Evolutionary conservation across 768 basidiomycete species (phyloP).

Genomic region (Boletus rubescentipes): DNA sequence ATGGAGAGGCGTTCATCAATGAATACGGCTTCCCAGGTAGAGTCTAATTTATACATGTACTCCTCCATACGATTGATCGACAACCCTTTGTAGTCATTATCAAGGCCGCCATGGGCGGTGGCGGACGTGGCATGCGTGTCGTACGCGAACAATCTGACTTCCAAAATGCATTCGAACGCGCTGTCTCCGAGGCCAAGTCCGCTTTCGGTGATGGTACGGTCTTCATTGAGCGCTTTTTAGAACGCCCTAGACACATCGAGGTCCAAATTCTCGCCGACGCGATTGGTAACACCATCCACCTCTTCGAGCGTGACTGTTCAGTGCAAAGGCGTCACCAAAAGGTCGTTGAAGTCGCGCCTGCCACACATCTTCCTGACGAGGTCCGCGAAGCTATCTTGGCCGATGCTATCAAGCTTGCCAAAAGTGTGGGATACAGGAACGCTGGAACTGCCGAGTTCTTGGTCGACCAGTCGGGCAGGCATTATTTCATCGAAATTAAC

Average conservation of each 20-base stretch:
- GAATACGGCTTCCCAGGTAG: constrained; percentile 94
- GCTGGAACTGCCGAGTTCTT: constrained; percentile 99
- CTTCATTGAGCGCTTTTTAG: constrained; percentile 97
- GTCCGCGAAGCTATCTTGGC: constrained; percentile 81
- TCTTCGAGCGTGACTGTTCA: constrained; percentile 99
- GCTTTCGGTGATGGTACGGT: constrained; percentile 99
- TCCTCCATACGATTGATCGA: constrained; percentile 5
- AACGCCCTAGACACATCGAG: constrained; percentile 96
- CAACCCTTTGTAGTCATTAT: constrained; percentile 72
- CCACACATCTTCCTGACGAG: constrained; percentile 90
- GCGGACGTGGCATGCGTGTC: constrained; percentile 98
- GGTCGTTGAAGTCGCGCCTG: constrained; percentile 98
- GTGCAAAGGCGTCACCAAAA: constrained; percentile 98
- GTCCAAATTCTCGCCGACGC: constrained; percentile 93
- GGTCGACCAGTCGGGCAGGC: constrained; percentile 93
- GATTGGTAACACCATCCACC: constrained; percentile 91
- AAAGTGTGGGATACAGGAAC: constrained; percentile 92
- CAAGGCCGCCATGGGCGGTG: constrained; percentile 99
- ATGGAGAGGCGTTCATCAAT: constrained; percentile 86
- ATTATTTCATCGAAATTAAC: constrained; percentile 99
- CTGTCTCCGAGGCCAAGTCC: constrained; percentile 91
- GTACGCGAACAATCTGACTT: constrained; percentile 93
- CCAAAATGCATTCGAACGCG: constrained; percentile 84
- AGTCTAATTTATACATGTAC: neutral
- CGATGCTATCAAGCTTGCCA: constrained; percentile 94